These are phyloP conservation scores for Dothiorella sarmentorum DNA, from an alignment of 2,329 filamentous ascomycete species.

Conservation along the genomic window DNA sequence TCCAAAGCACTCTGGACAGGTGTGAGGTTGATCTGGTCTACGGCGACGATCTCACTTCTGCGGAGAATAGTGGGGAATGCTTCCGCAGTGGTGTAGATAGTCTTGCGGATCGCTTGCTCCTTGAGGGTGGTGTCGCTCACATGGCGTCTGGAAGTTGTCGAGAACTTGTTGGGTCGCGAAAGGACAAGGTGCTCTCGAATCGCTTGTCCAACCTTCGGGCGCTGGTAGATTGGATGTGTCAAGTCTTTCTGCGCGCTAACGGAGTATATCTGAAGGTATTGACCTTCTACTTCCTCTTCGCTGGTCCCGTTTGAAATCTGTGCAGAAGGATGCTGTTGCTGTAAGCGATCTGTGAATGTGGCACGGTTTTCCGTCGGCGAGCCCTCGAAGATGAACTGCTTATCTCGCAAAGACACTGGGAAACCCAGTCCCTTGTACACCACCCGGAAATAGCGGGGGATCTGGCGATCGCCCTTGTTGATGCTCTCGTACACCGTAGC, in stretches of 20 bases:
- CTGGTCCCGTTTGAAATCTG: conserved; percentile 71
- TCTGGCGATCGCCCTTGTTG: conserved; percentile 72
- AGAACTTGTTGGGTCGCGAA: conserved; percentile 73
- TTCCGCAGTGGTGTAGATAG: conserved; percentile 77
- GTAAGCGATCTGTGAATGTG: conserved; percentile 86
- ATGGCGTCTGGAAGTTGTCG: conserved; percentile 68
- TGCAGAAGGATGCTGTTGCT: conserved; percentile 81
- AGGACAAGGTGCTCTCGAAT: conserved; percentile 85
- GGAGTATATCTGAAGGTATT: conserved; percentile 79
- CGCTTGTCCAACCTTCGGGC: conserved; percentile 75
- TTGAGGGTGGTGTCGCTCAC: conserved; percentile 63
- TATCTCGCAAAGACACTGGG: conserved; percentile 74
- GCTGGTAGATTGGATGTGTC: conserved; percentile 78
- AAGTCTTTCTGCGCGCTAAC: conserved; percentile 81
- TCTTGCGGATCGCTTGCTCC: conserved; percentile 79
- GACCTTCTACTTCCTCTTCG: conserved; percentile 80
- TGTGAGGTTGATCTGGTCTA: conserved; percentile 63
- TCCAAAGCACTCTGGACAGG: conserved; percentile 87
- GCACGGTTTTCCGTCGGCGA: conserved; percentile 71
- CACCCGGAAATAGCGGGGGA: conserved; percentile 88
- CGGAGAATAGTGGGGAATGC: conserved; percentile 87
- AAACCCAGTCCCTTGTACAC: conserved; percentile 88
- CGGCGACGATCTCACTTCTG: conserved; percentile 75
- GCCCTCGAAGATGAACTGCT: conserved; percentile 89
- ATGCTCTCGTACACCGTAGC: conserved; percentile 89